A percentile compares a stretch with the other conserved stretches of the same genome.
phyloP scores from a whole-genome alignment of 495 filamentous ascomycete species.

The Aeminium ludgeri region DNA sequence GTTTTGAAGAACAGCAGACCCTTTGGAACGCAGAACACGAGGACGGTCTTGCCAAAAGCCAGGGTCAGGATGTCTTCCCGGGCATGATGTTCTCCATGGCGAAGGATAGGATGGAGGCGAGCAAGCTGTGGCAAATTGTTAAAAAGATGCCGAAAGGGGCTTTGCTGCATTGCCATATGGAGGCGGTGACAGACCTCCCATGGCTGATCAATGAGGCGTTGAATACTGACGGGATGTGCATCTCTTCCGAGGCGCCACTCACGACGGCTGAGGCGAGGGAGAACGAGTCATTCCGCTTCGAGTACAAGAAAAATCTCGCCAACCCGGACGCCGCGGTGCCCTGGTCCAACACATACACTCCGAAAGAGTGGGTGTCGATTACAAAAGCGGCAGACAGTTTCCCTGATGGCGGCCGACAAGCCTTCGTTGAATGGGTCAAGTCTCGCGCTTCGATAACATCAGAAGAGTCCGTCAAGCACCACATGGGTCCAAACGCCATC shows the following conservation, averaged over 20 bases:
- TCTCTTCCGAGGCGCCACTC: slow-evolving; percentile 41
- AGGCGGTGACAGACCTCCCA: slow-evolving; percentile 77
- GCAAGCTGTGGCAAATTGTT: slow-evolving; percentile 72
- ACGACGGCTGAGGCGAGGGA: slow-evolving; percentile 29
- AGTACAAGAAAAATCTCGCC: slow-evolving; percentile 26
- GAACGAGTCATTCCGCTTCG: slow-evolving; percentile 36
- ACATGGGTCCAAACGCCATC: slow-evolving; percentile 62
- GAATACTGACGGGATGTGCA: slow-evolving; percentile 55
- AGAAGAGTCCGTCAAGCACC: slow-evolving; percentile 58
- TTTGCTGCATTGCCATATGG: slow-evolving; percentile 72
- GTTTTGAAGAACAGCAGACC: slow-evolving; percentile 51
- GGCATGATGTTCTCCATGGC: slow-evolving; percentile 81
- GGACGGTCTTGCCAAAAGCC: slow-evolving; percentile 33
- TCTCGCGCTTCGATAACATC: slow-evolving; percentile 49
- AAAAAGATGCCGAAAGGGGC: slow-evolving; percentile 79
- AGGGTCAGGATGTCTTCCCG: slow-evolving; percentile 42
- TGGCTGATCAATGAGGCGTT: slow-evolving; percentile 57
- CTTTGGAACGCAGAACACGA: slow-evolving; percentile 59
- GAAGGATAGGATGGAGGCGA: slow-evolving; percentile 61
- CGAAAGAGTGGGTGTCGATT: slow-evolving; percentile 39
- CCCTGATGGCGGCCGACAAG: slow-evolving; percentile 48
- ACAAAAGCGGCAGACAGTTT: slow-evolving; percentile 52
- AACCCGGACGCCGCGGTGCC: slow-evolving; percentile 10
- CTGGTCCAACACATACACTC: slow-evolving; percentile 46
- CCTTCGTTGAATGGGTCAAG: slow-evolving; percentile 66